Evolutionary conservation across 1,284 basidiomycete species (phyloP), one percentile per base, ranked within the genome.

Genomic region (Rhodotorula sp.): DNA sequence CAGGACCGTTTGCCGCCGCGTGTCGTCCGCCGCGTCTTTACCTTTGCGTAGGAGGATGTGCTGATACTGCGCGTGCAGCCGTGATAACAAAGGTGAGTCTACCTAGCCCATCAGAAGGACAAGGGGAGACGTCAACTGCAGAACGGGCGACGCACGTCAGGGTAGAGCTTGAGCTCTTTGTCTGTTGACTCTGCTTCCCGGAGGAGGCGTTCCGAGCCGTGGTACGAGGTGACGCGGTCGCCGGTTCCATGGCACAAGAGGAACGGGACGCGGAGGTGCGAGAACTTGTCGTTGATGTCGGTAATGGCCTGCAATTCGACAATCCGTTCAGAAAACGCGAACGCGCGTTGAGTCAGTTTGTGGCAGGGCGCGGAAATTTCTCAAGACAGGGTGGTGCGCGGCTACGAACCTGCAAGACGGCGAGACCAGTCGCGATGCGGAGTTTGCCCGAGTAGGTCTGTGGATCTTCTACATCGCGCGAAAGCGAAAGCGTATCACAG

Each of bases 361-460:
- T 43, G 38, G 38, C 38, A 10, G 12, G 38, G 38, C 1, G 38
- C 38, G 38, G 38, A 43, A 14, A 10, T 2, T 43, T 43, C 10
- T 43, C 34, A 12, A 43, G 38, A 43, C 38, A 12, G 38, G 38
- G 38, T 10, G 38, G 38, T 43, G 12, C 8, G 10, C 38, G 2
- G 45, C 18, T 23, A 23, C 64, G 31, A 43, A 76, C 74, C 12
- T 70, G 28, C n/a, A 80, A 64, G 57, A 77, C 75, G 0, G 75
- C 73, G 8, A 80, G 62, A 1, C 80, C 80, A 1, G 79, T 79
- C 3, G 75, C 72, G 62, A 79, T 73, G 15, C 80, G 68, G 8
- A 80, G 67, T 57, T 76, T 78, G 34, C 77, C 76, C 23, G 76
- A 71, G 62, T 79, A 80, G 12, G 75, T 76, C 50, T 77, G 74